Conservation (phyloP, 805 yeast genomes). For the Ogataea paraovalis region DNA sequence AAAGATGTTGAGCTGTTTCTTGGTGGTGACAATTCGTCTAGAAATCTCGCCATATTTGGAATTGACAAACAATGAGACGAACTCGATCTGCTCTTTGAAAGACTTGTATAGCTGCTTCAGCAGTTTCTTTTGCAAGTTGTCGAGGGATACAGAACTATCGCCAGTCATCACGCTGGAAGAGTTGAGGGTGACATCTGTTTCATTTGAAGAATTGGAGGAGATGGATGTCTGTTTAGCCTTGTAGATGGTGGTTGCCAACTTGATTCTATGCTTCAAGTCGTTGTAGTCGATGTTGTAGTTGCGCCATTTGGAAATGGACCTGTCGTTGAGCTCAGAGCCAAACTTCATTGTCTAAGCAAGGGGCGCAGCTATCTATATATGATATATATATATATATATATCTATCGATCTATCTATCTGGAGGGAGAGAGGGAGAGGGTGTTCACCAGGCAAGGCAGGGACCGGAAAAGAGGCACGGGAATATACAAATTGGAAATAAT, state of each 20-base stretch:
- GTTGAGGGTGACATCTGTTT: conserved; percentile 8
- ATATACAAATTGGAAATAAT: too few relatives aligned
- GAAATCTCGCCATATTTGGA: conserved; percentile 69
- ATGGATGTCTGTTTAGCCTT: conserved; percentile 9
- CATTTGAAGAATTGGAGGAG: conserved; percentile 15
- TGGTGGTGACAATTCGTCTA: conserved; percentile 36
- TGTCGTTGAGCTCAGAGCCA: conserved; percentile 67
- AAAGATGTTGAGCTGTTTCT: conserved; percentile 25
- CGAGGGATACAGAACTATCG: conserved; percentile 5
- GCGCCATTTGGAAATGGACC: conserved; percentile 87
- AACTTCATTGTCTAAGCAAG: conserved; percentile 60
- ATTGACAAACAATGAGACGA: conserved; percentile 56
- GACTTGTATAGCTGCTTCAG: conserved; percentile 36
- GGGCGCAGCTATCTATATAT: too few relatives aligned
- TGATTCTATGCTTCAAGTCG: conserved; percentile 63
- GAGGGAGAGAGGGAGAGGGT: too few relatives aligned
- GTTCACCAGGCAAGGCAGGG: too few relatives aligned
- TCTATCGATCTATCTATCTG: too few relatives aligned
- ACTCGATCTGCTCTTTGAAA: conserved; percentile 57
- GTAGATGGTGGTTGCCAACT: conserved; percentile 44
- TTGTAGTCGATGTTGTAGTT: conserved; percentile 81
- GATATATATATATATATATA: too few relatives aligned
- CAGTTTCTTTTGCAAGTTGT: conserved; percentile 17
- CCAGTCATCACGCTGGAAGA: conserved; percentile 1
- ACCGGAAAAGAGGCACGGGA: too few relatives aligned